phyloP scores from a whole-genome alignment of 805 yeast genomes.

The Wickerhamomyces mucosus region DNA sequence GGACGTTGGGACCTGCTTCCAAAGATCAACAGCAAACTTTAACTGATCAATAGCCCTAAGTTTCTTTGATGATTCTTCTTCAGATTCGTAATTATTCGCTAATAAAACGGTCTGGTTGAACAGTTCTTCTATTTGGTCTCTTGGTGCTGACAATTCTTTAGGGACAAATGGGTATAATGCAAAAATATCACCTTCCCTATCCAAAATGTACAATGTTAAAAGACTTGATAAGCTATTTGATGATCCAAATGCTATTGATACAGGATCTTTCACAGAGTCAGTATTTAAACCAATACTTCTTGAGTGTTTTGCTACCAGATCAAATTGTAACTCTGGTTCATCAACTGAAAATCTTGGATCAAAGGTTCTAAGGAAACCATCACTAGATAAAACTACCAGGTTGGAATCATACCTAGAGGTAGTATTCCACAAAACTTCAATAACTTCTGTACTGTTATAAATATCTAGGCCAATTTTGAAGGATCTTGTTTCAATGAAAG shows the following conservation, averaged over 20 bases:
- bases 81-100: constrained; percentile 19
- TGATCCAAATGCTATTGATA: constrained; percentile 19
- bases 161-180: constrained; percentile 61
- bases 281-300: constrained; percentile 13
- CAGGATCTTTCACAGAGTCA: constrained; percentile 14
- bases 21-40: constrained; percentile 25
- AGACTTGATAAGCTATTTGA: constrained; percentile 25
- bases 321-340: constrained; percentile 14
- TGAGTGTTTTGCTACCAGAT: constrained; percentile 12
- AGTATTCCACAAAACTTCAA: constrained; percentile 36
- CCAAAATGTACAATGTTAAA: constrained; percentile 43
- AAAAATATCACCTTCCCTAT: constrained; percentile 49
- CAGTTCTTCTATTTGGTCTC: constrained; percentile 21
- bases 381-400: constrained; percentile 31
- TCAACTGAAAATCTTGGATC: constrained; percentile 24
- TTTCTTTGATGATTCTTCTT: constrained; percentile 1
- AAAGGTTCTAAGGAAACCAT: constrained; percentile 24
- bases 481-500: constrained; percentile 6
- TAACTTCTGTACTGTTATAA: constrained; percentile 20
- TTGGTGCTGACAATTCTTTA: constrained; percentile 26
- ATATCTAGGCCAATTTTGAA: constrained; percentile 21
- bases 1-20: constrained; percentile 17
- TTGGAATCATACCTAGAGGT: constrained; percentile 33
- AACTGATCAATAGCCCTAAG: constrained; percentile 24
- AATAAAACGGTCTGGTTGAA: constrained; percentile 25